These are phyloP conservation scores for Malassezia yamatoensis DNA, from an alignment of 1,284 basidiomycete species.

Conservation along the genomic window DNA sequence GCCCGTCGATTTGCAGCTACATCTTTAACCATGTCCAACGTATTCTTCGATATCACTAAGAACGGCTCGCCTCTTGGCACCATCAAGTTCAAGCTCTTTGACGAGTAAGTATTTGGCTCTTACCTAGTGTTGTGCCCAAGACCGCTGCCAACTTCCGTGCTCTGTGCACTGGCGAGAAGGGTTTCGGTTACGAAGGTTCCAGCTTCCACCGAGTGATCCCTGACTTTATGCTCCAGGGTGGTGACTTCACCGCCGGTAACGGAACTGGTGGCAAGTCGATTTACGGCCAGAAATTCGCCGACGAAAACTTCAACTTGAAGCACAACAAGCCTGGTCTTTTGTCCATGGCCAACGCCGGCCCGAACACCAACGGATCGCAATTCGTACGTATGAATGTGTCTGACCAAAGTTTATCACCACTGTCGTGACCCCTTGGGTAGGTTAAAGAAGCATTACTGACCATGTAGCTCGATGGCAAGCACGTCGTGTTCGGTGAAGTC, in stretches of 20 bases:
- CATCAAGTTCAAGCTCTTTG: slow-evolving; percentile 38
- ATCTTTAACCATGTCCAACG: slow-evolving; percentile 50
- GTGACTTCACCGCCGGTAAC: slow-evolving; percentile 57
- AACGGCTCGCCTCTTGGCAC: slow-evolving; percentile 47
- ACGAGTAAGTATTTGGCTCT: slow-evolving; percentile 19
- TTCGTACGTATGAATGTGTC: slow-evolving; percentile 17
- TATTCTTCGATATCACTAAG: slow-evolving; percentile 62
- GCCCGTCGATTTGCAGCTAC: slow-evolving; percentile 37
- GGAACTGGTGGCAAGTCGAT: slow-evolving; percentile 48
- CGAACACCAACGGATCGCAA: slow-evolving; percentile 41
- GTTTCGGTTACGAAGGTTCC: slow-evolving; percentile 64
- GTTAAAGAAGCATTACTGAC: slow-evolving; percentile 20
- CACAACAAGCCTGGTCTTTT: slow-evolving; percentile 31
- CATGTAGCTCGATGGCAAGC: slow-evolving; percentile 59
- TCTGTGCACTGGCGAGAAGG: slow-evolving; percentile 62
- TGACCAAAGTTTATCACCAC: slow-evolving; percentile 37
- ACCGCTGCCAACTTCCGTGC: slow-evolving; percentile 48
- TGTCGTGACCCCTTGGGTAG: slow-evolving; percentile 35
- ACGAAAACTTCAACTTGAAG: slow-evolving; percentile 36
- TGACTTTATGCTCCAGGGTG: slow-evolving; percentile 60
- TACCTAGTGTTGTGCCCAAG: slow-evolving; percentile 24
- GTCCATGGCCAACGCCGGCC: slow-evolving; percentile 30
- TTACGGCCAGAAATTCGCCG: slow-evolving; percentile 44
- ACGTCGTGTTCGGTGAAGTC: slow-evolving; percentile 39
- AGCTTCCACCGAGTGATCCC: slow-evolving; percentile 57